Evolutionary conservation across 768 basidiomycete species (phyloP), one percentile per base, ranked within the genome.

Genomic region (Tephrocybe sp.): DNA sequence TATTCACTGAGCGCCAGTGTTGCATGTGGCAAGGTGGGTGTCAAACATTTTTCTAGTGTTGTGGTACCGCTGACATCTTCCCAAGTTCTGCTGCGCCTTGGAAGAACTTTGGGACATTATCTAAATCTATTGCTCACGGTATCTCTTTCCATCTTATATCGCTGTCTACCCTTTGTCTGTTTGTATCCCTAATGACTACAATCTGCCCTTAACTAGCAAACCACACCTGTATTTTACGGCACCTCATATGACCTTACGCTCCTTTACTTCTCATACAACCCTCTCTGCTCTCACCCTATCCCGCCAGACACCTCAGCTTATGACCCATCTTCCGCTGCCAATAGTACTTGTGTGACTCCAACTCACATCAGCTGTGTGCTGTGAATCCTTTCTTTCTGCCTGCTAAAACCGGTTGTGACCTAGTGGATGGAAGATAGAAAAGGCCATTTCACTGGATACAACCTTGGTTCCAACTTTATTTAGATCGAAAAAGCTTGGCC

Each of bases 81-180:
- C 44, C 31, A 58, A 94, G 90, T 92, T 94, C 67, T 92, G 90
- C 64, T 92, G 91, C 62, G 86, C 89, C 3, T 72, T 96, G 47
- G 95, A 98, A 72, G 95, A 98, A 54, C 77, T 97, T 45, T 96
- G 94, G 94, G 92, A 94, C 65, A 84, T 97, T 62, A 79, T 93
- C 47, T 94, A 72, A 75, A 44, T 39, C 19, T 45, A 20, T 51
- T 22, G 22, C 35, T 45, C 40, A 47, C 40, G 30, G 43, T 42
- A 10, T 53, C 31, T 53, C 45, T 39, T 49, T 34, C 11, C 19
- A 20, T 20, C 6, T 32, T 30, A 20, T 20, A 20, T 49, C 22
- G 14, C 36, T 46, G 26, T 40, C 41, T 51, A 14, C 50, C 11
- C 56, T 45, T 44, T 48, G 52, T 46, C 46, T 42, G 43, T 39